Evolutionary conservation across 2,329 filamentous ascomycete genomes (phyloP), one percentile per base, ranked within the genome.

Genomic region (Paraphoma sp.): DNA sequence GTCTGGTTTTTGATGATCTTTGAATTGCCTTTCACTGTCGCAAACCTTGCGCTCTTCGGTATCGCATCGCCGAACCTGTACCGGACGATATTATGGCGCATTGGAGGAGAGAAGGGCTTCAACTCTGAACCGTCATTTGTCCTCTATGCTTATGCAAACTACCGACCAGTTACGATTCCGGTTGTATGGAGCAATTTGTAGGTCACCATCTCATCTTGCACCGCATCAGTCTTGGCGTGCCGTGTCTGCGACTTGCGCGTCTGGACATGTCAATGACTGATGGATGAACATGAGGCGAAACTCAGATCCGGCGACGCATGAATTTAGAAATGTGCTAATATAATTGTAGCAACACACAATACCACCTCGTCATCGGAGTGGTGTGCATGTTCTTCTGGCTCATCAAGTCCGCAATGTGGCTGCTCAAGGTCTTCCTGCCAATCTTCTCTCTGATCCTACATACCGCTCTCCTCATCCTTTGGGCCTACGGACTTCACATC

Each of bases 351-450:
- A 81, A 92, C 60, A 92, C 90, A 46, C 82, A 89, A 65, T 92
- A 86, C 79, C 92, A 93, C 70, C 86, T 93, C 64, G 88, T 89
- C 70, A 89, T 93, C 64, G 89, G 89, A 38, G 84, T 94, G 63
- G 81, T 92, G 51, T 88, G 87, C 55, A 88, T 91, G 74, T 94
- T 94, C 80, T 82, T 92, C 72, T 84, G 92, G 59, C 83, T 93
- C 44, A 81, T 83, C 74, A 93, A 92, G 80, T 82, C 85, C 61
- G 85, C 89, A 59, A 82, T 85, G 68, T 88, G 85, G 77, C 86
- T 91, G 68, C 86, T 93, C 83, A 86, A 89, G 72, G 79, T 88
- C 68, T 92, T 87, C 82, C 86, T 83, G 63, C 91, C 91, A 6
- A 72, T 91, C 57, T 56, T 93, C 53, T 86, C 85, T 56, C 73